These are phyloP conservation scores for Arthrinium puccinioides DNA, from an alignment of 2,329 filamentous ascomycete genomes.

Conservation along the genomic window DNA sequence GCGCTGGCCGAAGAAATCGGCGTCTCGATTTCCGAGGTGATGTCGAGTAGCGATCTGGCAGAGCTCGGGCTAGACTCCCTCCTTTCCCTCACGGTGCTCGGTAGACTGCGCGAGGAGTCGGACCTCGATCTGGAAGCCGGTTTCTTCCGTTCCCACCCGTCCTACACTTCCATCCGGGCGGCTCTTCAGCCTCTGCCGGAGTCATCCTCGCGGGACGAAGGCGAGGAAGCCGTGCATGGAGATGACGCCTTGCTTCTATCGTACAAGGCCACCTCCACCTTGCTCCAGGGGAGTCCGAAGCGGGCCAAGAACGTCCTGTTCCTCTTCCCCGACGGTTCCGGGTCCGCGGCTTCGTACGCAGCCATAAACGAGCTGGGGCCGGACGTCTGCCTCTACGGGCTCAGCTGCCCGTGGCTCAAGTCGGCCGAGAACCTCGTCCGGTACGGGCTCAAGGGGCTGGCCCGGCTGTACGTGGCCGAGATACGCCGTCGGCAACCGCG, in stretches of 20 bases:
- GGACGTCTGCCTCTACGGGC: slow-evolving; percentile 25
- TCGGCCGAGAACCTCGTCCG: slow-evolving; percentile 21
- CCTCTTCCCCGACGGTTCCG: slow-evolving; percentile 36
- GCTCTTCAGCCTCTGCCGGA: background rate
- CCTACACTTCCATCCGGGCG: background rate
- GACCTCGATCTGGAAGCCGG: background rate
- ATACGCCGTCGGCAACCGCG: slow-evolving; percentile 37
- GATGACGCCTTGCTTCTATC: no score
- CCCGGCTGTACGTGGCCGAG: slow-evolving; percentile 29
- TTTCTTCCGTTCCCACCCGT: background rate
- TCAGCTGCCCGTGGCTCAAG: slow-evolving; percentile 33
- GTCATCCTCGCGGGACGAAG: background rate
- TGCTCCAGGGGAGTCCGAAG: slow-evolving; percentile 1
- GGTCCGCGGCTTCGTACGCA: slow-evolving; percentile 32
- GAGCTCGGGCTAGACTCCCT: background rate
- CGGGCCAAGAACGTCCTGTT: slow-evolving; percentile 19
- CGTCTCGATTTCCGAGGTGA: background rate
- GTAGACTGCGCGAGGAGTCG: background rate
- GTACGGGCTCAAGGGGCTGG: no score
- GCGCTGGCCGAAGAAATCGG: background rate
- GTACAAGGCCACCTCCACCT: background rate
- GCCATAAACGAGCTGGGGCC: slow-evolving; percentile 22
- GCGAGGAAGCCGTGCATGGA: background rate
- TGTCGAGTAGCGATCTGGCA: background rate
- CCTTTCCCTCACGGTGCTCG: background rate